Evolutionary conservation across 108 stramenopile genomes (phyloP), one percentile per base, ranked within the genome.

Genomic region (Skeletonema marinoi): DNA sequence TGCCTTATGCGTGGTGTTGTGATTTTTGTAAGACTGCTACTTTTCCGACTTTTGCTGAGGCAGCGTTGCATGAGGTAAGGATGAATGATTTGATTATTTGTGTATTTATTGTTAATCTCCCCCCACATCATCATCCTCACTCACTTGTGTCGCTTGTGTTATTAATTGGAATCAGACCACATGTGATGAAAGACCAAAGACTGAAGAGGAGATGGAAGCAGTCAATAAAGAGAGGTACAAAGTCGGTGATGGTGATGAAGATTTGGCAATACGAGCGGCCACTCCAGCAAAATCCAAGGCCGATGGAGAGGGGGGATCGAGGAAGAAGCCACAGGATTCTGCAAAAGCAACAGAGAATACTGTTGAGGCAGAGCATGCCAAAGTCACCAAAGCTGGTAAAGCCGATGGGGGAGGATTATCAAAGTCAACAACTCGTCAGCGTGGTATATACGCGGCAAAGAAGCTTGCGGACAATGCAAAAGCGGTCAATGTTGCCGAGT

Each of bases 11-110:
- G 4, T 72, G 60, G 61, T 42, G 71, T 50, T 74, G 73, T 46
- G 73, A 74, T 65, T 74, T 65, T 56, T 74, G 73, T 29, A 63
- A 65, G 19, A 65, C 31, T 16, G 73, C 73, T 17, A 41, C 74
- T n/a, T 74, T 74, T 42, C 65, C 65, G 1, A 74, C 74, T 13
- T 74, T 66, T 65, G 65, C 64, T 2, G 66, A 66, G 65, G 65
- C 74, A 2, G 58, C 36, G 4, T 56, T 51, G 58, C 74, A 74
- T 51, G 74, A 74, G 19, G 32, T 41, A 19, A 19, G 50, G 11
- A 11, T 46, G 3, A 3, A 46, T 16, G 7, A 46, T 46, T 46
- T 46, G 44, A 46, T 46, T 46, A 36, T 36, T 36, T 36, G 41
- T 13, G 13, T 42, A 12, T 36, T 36, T 36, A 36, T 36, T 13